A percentile compares a stretch with the other conserved stretches of the same genome.
These are phyloP conservation scores for Syncephalis plumigaleata DNA, from an alignment of 371 early-diverging fungal species.

Conservation along the genomic window DNA sequence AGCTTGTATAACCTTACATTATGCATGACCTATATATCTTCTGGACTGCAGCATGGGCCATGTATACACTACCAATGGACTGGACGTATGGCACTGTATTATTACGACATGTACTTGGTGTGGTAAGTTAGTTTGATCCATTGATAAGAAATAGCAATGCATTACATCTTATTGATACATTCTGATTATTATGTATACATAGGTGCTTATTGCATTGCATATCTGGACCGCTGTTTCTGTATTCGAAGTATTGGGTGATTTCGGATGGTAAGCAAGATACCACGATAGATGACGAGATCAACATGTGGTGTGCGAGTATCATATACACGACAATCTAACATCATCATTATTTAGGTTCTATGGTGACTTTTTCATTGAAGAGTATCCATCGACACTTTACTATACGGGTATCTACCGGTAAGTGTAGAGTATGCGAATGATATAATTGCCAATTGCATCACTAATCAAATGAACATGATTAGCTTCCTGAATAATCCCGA, in stretches of 20 bases:
- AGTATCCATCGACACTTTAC: conserved; percentile 32
- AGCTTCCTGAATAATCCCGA: conserved; percentile 80
- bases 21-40: conserved; percentile 73
- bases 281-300: too few species aligned
- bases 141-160: too few species aligned
- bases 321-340: too few species aligned
- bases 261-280: conserved; percentile 61
- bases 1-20: conserved; percentile 78
- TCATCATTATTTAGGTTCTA: conserved; percentile 21
- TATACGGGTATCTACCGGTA: conserved; percentile 76
- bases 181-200: conserved; percentile 9
- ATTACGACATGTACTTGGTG: conserved; percentile 53
- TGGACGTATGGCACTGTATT: conserved; percentile 52
- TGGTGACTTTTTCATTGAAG: conserved; percentile 73
- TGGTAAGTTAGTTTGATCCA: conserved; percentile 1
- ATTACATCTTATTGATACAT: too few species aligned
- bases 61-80: conserved; percentile 49
- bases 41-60: conserved; percentile 52
- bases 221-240: conserved; percentile 70
- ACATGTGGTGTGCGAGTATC: too few species aligned
- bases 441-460: conserved; percentile 3
- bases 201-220: conserved; percentile 59
- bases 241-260: conserved; percentile 76
- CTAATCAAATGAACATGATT: conserved; percentile 3
- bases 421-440: too few species aligned